A percentile compares a stretch with the other conserved stretches of the same genome.
phyloP scores from a whole-genome alignment of 2,329 filamentous ascomycete genomes.

The Orbilia ellipsospora region DNA sequence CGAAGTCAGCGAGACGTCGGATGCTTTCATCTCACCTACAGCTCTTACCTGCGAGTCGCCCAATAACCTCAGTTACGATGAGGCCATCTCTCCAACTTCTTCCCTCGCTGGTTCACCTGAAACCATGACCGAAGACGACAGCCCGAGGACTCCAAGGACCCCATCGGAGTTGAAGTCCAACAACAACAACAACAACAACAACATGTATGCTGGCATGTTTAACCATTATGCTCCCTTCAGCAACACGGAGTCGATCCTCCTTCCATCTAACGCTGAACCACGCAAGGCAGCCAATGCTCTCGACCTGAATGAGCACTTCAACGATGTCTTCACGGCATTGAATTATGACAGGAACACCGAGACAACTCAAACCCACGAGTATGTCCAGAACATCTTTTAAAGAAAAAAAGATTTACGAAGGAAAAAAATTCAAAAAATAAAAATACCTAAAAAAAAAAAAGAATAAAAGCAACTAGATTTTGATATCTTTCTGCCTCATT shows the following conservation, averaged over 20 bases:
- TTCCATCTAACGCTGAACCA: slow-evolving; percentile 38
- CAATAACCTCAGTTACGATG: slow-evolving; percentile 19
- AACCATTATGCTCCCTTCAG: slow-evolving; percentile 35
- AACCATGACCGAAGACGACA: slow-evolving; percentile 46
- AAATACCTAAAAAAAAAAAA: not conserved
- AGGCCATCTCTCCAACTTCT: slow-evolving; percentile 34
- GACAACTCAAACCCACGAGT: slow-evolving; percentile 24
- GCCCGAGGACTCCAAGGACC: slow-evolving; percentile 41
- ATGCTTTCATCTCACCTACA: slow-evolving; percentile 41
- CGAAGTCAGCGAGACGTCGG: slow-evolving; percentile 12
- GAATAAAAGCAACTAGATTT: not conserved
- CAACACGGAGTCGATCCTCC: slow-evolving; percentile 31
- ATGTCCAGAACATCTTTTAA: slow-evolving; percentile 37
- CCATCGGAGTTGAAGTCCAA: slow-evolving; percentile 31
- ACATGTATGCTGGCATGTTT: slow-evolving; percentile 16
- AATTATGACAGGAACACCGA: slow-evolving; percentile 44
- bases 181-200: slow-evolving; percentile 14
- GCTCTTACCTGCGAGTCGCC: slow-evolving; percentile 48
- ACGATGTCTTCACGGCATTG: slow-evolving; percentile 44
- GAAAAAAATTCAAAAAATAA: not conserved
- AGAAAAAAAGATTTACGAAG: not conserved
- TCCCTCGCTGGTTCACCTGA: slow-evolving; percentile 47
- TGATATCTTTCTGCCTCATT: no score
- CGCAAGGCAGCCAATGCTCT: slow-evolving; percentile 40
- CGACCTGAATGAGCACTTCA: slow-evolving; percentile 41